Evolutionary conservation across 2,329 filamentous ascomycete species (phyloP), one percentile per base, ranked within the genome.

Genomic region (Hymenoscyphus fraxineus): DNA sequence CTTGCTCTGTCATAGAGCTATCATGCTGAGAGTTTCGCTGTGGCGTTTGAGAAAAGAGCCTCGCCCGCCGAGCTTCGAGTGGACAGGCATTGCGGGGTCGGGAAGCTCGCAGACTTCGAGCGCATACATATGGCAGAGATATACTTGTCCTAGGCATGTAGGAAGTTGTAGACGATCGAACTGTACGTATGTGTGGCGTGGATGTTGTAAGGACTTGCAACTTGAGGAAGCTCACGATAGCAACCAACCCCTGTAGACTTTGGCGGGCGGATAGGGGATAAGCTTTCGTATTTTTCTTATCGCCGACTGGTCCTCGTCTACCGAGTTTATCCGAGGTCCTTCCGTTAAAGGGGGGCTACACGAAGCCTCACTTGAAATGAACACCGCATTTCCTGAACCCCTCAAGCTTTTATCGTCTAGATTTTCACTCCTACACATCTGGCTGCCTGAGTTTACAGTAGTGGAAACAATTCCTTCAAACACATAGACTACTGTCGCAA

Each of bases 101-200:
- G 22, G 60, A 63, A 57, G 67, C 68, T 72, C 71, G 72, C 67
- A 73, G 64, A 66, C 70, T 69, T 67, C 72, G 72, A 62, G 68
- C 66, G 58, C 68, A 74, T 40, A 65, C 70, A 57, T 68, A 70
- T 60, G 65, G 62, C 44, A 64, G n/a, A 54, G 60, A 60, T 38
- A n/a, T 56, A 60, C 58, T 66, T 70, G 64, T 64, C 68, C 67
- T 62, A 63, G 67, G 73, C 73, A 75, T 75, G 67, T 72, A 74
- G 70, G 22, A 35, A 35, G 35, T 57, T 38, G 54, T 38, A 57
- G 6, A 12, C 15, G 31, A 38, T 57, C n/a, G 54, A 13, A 57
- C 35, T 56, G 54, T 57, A 19, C 19, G 1, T 51, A 19, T 22
- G 6, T 16, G n/a, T 22, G 19, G 44, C 4, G 44, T 22, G 15